Percentiles rank a stretch among this genome's conserved stretches.
These are phyloP conservation scores for Podila horticola DNA, from an alignment of 192 early-diverging fungal genomes.

Conservation along the genomic window DNA sequence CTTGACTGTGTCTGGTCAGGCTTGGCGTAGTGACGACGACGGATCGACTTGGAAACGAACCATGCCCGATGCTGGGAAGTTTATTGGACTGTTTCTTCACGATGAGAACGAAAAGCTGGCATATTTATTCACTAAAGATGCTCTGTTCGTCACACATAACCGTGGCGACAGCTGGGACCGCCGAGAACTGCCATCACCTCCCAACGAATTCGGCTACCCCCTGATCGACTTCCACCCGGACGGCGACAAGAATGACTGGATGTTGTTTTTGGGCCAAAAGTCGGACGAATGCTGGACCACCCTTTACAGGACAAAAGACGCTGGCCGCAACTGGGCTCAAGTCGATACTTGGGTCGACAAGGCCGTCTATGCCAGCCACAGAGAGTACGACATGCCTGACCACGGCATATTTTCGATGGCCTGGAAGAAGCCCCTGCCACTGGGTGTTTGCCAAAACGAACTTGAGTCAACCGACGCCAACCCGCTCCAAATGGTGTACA, in stretches of 20 bases:
- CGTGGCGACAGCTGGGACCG: slow-evolving; percentile 64
- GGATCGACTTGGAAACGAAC: slow-evolving; percentile 78
- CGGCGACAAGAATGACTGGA: slow-evolving; percentile 80
- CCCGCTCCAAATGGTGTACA: slow-evolving; percentile 74
- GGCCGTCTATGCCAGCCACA: slow-evolving; percentile 81
- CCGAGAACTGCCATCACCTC: slow-evolving; percentile 62
- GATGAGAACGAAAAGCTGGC: slow-evolving; percentile 73
- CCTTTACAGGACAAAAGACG: slow-evolving; percentile 76
- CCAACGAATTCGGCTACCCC: slow-evolving; percentile 74
- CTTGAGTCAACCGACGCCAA: slow-evolving; percentile 62
- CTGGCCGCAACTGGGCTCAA: slow-evolving; percentile 76
- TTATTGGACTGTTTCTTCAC: slow-evolving; percentile 74
- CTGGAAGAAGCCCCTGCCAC: slow-evolving; percentile 46
- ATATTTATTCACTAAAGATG: slow-evolving; percentile 68
- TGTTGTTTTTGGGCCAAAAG: slow-evolving; percentile 80
- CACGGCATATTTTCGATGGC: slow-evolving; percentile 69
- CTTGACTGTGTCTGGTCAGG: slow-evolving; percentile 63
- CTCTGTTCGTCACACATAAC: slow-evolving; percentile 66
- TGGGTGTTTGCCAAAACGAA: slow-evolving; percentile 69
- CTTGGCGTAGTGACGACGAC: slow-evolving; percentile 79
- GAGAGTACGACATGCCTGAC: slow-evolving; percentile 65
- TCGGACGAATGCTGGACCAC: slow-evolving; percentile 72
- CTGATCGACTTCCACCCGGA: slow-evolving; percentile 91
- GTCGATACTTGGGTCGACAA: slow-evolving; percentile 87
- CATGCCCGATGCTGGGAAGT: slow-evolving; percentile 56